Conservation (phyloP, 2,329 filamentous ascomycete species). For the Pseudocercospora eumusae region DNA sequence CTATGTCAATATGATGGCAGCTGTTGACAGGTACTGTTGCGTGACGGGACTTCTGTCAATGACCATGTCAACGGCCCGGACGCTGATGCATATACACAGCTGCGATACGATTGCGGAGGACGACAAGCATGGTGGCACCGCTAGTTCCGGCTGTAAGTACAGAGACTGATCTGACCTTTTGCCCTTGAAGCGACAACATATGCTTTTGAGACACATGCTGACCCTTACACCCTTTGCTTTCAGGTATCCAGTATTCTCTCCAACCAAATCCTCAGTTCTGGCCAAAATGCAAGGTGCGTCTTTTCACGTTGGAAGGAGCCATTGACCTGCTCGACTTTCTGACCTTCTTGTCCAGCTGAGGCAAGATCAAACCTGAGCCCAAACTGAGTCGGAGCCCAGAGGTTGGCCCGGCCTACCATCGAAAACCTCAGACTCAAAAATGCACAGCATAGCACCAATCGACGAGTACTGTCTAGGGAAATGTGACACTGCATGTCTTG, state of each 20-base stretch:
- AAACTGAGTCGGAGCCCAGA: background rate
- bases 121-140: conserved; percentile 20
- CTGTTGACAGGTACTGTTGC: conserved; percentile 9
- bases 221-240: too few relatives aligned
- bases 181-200: too few relatives aligned
- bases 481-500: background rate
- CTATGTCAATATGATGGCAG: conserved; percentile 5
- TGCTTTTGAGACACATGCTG: too few relatives aligned
- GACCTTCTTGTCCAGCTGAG: background rate
- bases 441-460: background rate
- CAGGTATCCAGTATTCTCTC: conserved; percentile 15
- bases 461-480: background rate
- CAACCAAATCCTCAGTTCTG: conserved; percentile 20
- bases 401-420: background rate
- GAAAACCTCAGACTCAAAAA: background rate
- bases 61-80: background rate
- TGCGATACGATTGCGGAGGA: conserved; percentile 16
- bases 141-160: conserved; percentile 13
- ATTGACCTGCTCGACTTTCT: background rate
- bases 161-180: too few relatives aligned
- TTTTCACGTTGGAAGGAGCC: background rate
- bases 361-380: background rate
- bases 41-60: background rate
- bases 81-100: background rate
- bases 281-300: conserved; percentile 14